phyloP scores from a whole-genome alignment of 2,329 filamentous ascomycete genomes.

The Aspergillus quadricinctus region DNA sequence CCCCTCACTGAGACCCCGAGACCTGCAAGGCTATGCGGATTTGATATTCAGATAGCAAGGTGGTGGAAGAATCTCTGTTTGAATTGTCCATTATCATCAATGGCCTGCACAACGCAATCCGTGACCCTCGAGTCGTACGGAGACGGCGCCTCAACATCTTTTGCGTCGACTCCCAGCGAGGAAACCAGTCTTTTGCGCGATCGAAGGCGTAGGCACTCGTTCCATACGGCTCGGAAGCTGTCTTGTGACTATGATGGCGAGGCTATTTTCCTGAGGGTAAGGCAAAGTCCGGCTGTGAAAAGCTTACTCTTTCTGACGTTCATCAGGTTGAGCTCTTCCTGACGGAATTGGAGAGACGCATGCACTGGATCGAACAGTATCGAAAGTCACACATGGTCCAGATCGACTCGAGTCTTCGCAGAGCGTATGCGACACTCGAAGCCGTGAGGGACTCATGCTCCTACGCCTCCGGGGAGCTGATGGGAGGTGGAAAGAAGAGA shows the following conservation, averaged over 20 bases:
- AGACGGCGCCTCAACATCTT: conserved; percentile 23
- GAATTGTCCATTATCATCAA: conserved; percentile 12
- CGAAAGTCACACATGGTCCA: conserved; percentile 75
- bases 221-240: conserved; percentile 39
- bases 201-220: conserved; percentile 43
- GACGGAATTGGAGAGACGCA: conserved; percentile 75
- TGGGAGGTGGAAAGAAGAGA: conserved; percentile 78
- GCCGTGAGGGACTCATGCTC: conserved; percentile 85
- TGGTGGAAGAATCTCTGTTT: neutral
- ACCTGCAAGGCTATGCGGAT: conserved; percentile 9
- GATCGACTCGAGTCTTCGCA: conserved; percentile 76
- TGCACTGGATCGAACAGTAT: conserved; percentile 86
- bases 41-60: conserved; percentile 1
- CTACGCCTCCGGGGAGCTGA: conserved; percentile 81
- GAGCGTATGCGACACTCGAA: conserved; percentile 80
- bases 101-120: conserved; percentile 38
- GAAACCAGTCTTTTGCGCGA: conserved; percentile 34
- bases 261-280: conserved; percentile 42
- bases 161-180: conserved; percentile 27
- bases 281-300: conserved; percentile 1
- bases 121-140: conserved; percentile 37
- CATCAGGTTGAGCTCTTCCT: conserved; percentile 50
- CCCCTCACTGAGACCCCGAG: neutral
- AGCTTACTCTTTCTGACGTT: conserved; percentile 5
- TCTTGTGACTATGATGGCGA: conserved; percentile 44